Evolutionary conservation across 371 early-diverging fungal genomes (phyloP).

Genomic region (Dichotomocladium elegans): DNA sequence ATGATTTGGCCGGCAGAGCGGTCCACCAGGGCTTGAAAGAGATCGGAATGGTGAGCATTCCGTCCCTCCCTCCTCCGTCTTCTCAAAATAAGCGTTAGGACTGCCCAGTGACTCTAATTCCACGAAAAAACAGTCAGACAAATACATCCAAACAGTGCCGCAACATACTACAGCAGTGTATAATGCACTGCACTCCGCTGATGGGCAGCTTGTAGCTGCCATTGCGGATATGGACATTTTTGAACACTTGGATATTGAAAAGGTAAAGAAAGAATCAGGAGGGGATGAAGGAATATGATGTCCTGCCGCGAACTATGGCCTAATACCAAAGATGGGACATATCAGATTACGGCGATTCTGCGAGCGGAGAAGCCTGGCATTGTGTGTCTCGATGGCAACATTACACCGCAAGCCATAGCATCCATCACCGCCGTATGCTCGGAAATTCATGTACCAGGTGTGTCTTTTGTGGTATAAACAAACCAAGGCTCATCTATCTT

Average conservation of each 20-base stretch:
- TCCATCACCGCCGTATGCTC: slow-evolving; percentile 23
- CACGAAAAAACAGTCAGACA: slow-evolving; percentile 9
- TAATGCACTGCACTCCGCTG: slow-evolving; percentile 67
- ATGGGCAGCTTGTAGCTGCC: slow-evolving; percentile 74
- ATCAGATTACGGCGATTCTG: too few species aligned
- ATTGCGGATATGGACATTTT: slow-evolving; percentile 90
- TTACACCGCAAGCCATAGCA: slow-evolving; percentile 10
- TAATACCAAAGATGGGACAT: too few species aligned
- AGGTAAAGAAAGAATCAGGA: slow-evolving; percentile 41
- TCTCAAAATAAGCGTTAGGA: too few species aligned
- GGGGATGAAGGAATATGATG: too few species aligned
- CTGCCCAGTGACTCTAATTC: not conserved
- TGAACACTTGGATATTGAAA: slow-evolving; percentile 29
- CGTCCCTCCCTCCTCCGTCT: too few species aligned
- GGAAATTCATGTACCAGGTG: slow-evolving; percentile 29
- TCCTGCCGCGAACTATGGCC: too few species aligned
- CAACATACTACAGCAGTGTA: slow-evolving; percentile 51
- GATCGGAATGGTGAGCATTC: slow-evolving; percentile 57
- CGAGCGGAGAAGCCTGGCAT: not conserved
- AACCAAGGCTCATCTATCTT: too few species aligned
- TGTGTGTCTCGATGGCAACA: not conserved
- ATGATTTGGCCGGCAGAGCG: slow-evolving; percentile 62
- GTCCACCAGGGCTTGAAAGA: slow-evolving; percentile 49
- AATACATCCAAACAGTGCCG: slow-evolving; percentile 20
- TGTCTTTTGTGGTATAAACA: too few species aligned